These are phyloP conservation scores for Agarophyton chilense DNA, from an alignment of 23 red algal genomes.

Conservation along the genomic window DNA sequence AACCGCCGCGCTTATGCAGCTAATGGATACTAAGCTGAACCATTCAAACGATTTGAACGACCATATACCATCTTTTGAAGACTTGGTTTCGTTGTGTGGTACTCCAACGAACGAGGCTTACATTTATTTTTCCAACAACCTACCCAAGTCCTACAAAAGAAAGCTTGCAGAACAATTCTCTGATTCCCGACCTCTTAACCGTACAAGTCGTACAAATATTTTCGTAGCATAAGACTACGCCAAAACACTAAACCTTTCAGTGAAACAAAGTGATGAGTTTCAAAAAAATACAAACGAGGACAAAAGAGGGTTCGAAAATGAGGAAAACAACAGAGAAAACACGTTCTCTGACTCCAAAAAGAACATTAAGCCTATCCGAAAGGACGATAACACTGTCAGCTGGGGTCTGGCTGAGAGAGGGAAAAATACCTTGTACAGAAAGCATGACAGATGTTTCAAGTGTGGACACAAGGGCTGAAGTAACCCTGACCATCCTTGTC, in stretches of 20 bases:
- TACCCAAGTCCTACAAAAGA: conserved; percentile 16
- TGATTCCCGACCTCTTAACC: conserved; percentile 2
- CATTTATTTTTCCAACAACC: too few relatives aligned
- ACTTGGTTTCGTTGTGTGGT: conserved; percentile 8
- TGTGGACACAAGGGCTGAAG: not conserved
- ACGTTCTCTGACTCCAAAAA: not conserved
- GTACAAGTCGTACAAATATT: not conserved
- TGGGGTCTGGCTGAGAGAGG: conserved; percentile 39
- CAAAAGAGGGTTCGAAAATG: not conserved
- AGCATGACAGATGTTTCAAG: conserved; percentile 14
- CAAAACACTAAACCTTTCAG: not conserved
- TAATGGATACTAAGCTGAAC: conserved; percentile 25
- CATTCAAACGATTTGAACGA: not conserved
- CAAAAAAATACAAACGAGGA: too few relatives aligned
- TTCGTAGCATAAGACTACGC: conserved; percentile 22
- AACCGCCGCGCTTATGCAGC: conserved; percentile 4
- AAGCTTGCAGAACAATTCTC: conserved; percentile 4
- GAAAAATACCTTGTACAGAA: not conserved
- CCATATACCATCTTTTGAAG: not conserved
- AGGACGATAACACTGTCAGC: not conserved
- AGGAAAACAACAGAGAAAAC: not conserved
- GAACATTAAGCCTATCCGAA: not conserved
- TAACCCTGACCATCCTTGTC: conserved; percentile 7
- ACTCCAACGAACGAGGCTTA: too few relatives aligned
- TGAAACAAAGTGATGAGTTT: not conserved